phyloP scores from a whole-genome alignment of 306 rosid species.

The Calophaca sinica region DNA sequence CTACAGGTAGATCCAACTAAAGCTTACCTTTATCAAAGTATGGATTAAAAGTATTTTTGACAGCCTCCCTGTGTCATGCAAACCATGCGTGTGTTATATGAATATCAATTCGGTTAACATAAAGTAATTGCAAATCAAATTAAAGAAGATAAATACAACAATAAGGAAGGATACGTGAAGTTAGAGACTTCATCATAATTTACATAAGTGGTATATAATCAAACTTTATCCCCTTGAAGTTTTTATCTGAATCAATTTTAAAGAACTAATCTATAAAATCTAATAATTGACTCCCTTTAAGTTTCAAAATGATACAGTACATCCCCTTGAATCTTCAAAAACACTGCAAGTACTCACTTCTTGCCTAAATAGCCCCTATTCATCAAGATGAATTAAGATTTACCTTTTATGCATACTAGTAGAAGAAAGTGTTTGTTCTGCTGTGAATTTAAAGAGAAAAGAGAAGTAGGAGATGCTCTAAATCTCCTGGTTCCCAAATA shows the following conservation, averaged over 20 bases:
- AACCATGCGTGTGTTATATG: conserved; percentile 24
- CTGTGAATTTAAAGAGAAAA: background rate
- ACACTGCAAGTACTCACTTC: background rate
- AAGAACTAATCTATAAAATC: background rate
- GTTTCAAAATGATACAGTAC: conserved; percentile 26
- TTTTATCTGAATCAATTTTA: conserved; percentile 31
- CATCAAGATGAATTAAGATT: conserved; percentile 1
- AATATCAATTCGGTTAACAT: conserved; percentile 3
- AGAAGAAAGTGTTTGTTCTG: conserved; percentile 6
- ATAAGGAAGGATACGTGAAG: conserved; percentile 12
- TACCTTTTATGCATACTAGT: conserved; percentile 4
- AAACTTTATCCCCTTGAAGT: background rate
- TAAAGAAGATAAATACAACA: conserved; percentile 28
- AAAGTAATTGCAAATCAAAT: background rate
- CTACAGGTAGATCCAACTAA: conserved; percentile 28
- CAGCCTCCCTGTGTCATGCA: conserved; percentile 72
- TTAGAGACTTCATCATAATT: conserved; percentile 23
- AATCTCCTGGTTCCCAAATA: conserved; percentile 11
- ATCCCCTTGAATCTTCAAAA: conserved; percentile 28
- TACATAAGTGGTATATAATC: conserved; percentile 9
- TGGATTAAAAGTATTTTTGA: conserved; percentile 63
- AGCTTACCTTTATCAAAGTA: conserved; percentile 85
- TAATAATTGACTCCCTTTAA: background rate
- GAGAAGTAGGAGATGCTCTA: background rate
- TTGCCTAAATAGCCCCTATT: background rate